phyloP scores from a whole-genome alignment of 78 protist species.

The Monosiga brevicollis region DNA sequence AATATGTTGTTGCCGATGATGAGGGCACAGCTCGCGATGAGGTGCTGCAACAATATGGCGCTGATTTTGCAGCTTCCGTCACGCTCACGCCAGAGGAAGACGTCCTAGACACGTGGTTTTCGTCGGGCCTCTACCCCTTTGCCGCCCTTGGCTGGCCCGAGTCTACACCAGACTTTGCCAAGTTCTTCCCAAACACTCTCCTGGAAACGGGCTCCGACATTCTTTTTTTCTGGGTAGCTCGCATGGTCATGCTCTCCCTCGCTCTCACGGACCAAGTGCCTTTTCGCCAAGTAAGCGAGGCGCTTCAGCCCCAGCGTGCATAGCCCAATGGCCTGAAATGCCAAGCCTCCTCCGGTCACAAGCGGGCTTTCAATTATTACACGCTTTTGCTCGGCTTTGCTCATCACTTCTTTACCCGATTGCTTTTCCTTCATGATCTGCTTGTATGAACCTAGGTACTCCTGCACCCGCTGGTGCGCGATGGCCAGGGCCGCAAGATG shows the following conservation, averaged over 20 bases:
- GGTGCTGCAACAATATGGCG: conserved; percentile 2
- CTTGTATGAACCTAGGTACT: conserved; percentile 37
- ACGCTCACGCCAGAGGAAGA: conserved; percentile 67
- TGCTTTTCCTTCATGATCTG: too few relatives aligned
- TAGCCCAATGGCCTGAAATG: too few relatives aligned
- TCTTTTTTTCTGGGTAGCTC: conserved; percentile 93
- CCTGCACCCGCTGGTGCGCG: conserved; percentile 72
- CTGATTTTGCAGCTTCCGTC: conserved; percentile 59
- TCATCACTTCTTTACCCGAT: too few relatives aligned
- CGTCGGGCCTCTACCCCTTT: conserved; percentile 75
- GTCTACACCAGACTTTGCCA: background rate
- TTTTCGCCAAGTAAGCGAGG: too few relatives aligned
- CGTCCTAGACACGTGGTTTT: conserved; percentile 95
- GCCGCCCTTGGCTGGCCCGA: conserved; percentile 60
- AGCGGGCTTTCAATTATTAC: too few relatives aligned
- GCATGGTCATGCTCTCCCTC: conserved; percentile 86
- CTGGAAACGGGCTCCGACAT: conserved; percentile 92
- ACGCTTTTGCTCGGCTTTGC: too few relatives aligned
- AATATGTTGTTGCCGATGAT: background rate
- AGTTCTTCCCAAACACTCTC: conserved; percentile 60
- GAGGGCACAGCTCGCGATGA: background rate
- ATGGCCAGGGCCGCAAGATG: conserved; percentile 94
- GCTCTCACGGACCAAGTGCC: conserved; percentile 18
- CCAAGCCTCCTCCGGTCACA: too few relatives aligned
- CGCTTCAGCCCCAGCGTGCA: too few relatives aligned